Evolutionary conservation across 371 early-diverging fungal species (phyloP), one percentile per base, ranked within the genome.

Genomic region (Haplosporangium sp.): DNA sequence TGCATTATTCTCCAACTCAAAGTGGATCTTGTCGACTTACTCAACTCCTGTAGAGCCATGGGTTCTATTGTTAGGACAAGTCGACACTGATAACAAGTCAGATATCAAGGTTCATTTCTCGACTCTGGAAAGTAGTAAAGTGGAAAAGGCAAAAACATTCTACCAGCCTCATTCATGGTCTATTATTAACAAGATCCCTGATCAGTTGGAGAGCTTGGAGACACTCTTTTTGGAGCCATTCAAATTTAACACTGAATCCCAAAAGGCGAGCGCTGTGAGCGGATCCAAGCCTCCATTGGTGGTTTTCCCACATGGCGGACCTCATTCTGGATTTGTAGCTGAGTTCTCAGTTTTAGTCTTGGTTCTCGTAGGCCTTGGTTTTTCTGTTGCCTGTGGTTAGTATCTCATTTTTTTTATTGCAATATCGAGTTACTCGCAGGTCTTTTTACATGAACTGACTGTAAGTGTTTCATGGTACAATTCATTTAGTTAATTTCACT

Each of bases 271-370:
- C n/a, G 71, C 76, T 45, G 84, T 78, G 44, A 61, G 79, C 56
- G 79, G 79, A 9, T 48, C 61, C 40, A 78, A 70, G 42, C 84
- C 83, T 9, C 89, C 89, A 8, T 58, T 88, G 67, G 76, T 92
- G 4, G 83, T 90, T 39, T 74, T 85, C 63, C 93, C 93, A 2
- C 93, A 92, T 66, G 93, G 93, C 15, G 93, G 93, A 1, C 92
- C 92, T 27, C 92, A 93, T 65, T 67, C 85, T 3, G 78, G 84
- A 34, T 89, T 82, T 50, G 72, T 88, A 4, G 84, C 86, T 15
- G 90, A 84, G 39, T 91, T 85, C 64, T 74, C 70, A 20, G 63
- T 83, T 58, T 65, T 83, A 40, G 72, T 56, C 27, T 74, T 85
- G 52, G 83, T 82, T 17, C 85, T 92, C 8, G 85, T 78, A 13